Evolutionary conservation across 495 filamentous ascomycete species (phyloP).

Genomic region (Hypoxylon crocopeplum): DNA sequence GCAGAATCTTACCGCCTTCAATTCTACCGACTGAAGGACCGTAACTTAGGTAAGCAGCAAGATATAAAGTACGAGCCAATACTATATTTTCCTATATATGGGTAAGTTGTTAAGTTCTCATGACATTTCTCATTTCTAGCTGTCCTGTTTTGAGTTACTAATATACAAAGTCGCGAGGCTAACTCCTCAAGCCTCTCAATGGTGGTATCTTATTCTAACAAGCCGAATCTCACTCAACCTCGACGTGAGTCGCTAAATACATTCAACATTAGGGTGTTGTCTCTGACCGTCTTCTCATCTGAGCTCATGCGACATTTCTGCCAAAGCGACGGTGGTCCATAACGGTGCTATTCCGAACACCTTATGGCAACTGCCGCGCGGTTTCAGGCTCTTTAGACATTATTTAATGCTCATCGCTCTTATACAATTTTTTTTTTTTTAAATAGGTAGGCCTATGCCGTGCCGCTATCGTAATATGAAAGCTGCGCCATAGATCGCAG

Average conservation of each 20-base stretch:
- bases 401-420: slow-evolving; percentile 16
- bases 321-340: background rate
- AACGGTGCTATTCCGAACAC: slow-evolving; percentile 2
- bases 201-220: slow-evolving; percentile 13
- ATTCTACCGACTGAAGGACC: background rate
- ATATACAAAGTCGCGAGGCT: slow-evolving; percentile 14
- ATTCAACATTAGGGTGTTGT: background rate
- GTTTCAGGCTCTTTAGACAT: slow-evolving; percentile 25
- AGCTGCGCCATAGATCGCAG: slow-evolving; percentile 11
- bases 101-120: background rate
- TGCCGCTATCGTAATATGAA: slow-evolving; percentile 20
- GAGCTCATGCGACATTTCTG: background rate
- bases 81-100: too few species aligned
- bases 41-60: background rate
- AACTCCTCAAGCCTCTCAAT: background rate
- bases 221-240: background rate
- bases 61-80: too few species aligned
- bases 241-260: slow-evolving; percentile 9
- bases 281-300: background rate
- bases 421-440: slow-evolving; percentile 7
- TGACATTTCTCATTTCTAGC: slow-evolving; percentile 21
- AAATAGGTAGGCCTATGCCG: slow-evolving; percentile 1
- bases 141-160: slow-evolving; percentile 4
- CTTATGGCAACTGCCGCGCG: background rate
- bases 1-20: slow-evolving; percentile 19